Percentiles rank a stretch among this genome's conserved stretches.
Evolutionary conservation across 768 basidiomycete species (phyloP).

Genomic region (Neoboletus brunneissimus): DNA sequence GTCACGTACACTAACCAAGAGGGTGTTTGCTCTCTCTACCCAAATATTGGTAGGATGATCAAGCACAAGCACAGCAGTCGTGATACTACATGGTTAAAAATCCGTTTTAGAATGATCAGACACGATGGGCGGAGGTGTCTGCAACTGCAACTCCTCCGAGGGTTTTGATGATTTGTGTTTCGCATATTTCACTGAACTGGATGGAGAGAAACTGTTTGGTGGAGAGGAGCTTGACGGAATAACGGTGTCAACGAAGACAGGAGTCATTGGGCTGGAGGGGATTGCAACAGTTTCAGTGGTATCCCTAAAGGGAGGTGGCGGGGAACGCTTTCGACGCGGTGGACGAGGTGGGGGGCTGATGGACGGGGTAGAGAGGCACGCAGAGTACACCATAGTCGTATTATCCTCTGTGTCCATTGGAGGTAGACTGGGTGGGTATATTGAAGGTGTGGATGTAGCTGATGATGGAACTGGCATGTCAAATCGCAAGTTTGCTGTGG

Average conservation of each 20-base stretch:
- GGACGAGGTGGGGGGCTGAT: constrained; percentile 13
- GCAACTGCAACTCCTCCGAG: neutral
- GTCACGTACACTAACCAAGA: constrained; percentile 6
- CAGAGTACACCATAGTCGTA: neutral
- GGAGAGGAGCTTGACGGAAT: constrained; percentile 20
- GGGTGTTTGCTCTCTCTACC: neutral
- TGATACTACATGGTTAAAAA: neutral
- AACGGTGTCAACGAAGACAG: neutral
- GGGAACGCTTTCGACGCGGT: constrained; percentile 15
- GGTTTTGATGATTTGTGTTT: neutral
- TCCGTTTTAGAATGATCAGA: neutral
- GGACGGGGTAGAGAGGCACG: neutral
- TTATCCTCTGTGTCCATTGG: constrained; percentile 21
- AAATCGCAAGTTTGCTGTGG: constrained; percentile 20
- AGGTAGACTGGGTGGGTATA: constrained; percentile 47
- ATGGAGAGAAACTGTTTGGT: constrained; percentile 22
- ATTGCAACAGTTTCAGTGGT: neutral
- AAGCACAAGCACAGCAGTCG: neutral
- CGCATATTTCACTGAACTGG: neutral
- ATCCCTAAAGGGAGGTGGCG: neutral
- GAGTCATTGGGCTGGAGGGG: neutral
- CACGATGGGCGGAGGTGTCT: neutral
- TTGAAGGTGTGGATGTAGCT: constrained; percentile 48
- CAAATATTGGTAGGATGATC: neutral
- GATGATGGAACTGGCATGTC: constrained; percentile 23